phyloP scores from a whole-genome alignment of 306 rosid species.

The Malus sieversii region DNA sequence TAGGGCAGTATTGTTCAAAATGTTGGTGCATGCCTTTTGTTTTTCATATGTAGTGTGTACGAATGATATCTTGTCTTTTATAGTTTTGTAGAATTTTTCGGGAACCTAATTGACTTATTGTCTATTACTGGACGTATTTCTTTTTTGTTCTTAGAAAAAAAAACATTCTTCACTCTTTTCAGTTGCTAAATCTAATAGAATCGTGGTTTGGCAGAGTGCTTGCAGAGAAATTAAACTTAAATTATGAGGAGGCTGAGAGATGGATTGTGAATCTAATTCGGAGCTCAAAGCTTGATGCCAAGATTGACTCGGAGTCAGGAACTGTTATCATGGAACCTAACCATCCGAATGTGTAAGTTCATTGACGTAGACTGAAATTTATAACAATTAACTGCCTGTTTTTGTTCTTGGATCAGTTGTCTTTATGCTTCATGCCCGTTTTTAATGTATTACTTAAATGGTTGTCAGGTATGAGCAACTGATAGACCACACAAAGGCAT shows the following conservation, averaged over 20 bases:
- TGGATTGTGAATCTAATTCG: slow-evolving; percentile 86
- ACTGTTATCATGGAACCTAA: slow-evolving; percentile 76
- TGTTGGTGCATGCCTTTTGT: neutral
- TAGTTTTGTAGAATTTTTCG: neutral
- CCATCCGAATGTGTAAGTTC: slow-evolving; percentile 80
- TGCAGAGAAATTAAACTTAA: slow-evolving; percentile 82
- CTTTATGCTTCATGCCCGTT: neutral
- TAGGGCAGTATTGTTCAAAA: neutral
- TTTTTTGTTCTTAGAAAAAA: neutral
- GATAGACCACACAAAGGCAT: slow-evolving; percentile 77
- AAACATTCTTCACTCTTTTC: neutral
- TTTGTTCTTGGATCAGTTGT: neutral
- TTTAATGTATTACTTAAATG: neutral
- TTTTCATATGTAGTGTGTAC: neutral
- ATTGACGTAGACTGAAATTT: neutral
- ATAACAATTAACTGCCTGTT: neutral
- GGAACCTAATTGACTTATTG: neutral
- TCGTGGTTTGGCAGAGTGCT: slow-evolving; percentile 55
- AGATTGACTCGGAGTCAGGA: slow-evolving; percentile 67
- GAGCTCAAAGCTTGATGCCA: slow-evolving; percentile 83
- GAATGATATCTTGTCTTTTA: neutral
- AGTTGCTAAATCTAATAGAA: neutral
- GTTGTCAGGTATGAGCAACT: slow-evolving; percentile 77
- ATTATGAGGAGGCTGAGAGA: slow-evolving; percentile 90
- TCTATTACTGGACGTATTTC: neutral